Evolutionary conservation across 148 eudicot species (phyloP), one percentile per base, ranked within the genome.

Genomic region (Silene uniflora): DNA sequence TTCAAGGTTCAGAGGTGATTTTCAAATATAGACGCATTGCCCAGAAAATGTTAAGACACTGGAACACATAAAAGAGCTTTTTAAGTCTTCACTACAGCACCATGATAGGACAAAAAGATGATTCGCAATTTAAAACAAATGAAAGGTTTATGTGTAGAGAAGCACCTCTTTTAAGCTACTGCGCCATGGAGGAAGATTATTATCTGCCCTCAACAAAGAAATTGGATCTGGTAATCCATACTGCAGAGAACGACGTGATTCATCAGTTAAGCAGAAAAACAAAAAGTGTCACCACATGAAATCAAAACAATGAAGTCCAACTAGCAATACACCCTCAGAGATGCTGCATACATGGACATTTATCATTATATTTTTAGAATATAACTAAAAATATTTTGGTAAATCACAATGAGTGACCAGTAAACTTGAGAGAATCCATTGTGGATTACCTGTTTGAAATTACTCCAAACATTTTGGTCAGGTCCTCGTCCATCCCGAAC

Each of bases 141-240:
- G 58, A n/a, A 68, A 67, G 59, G 35, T 6, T 32, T 32, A 24
- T n/a, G 74, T 32, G 67, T 29, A 55, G 72, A 73, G 27, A 14
- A 62, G 60, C 81, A 95, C 99, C 97, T 95, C 99, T 84, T 88
- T 89, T 71, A 95, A 82, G 67, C 93, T 96, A 63, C 89, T 71
- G 71, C 98, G 99, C 99, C 99, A 95, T 78, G 99, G 98, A 83
- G 99, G 99, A 79, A 92, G 97, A 82, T 95, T 92, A 83, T 95
- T 95, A 77, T 95, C 99, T 69, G 99, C 97, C 88, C 99, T 84
- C 78, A 95, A 74, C 42, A 95, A 80, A 64, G 89, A 85, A 77
- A 95, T 74, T 9, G 99, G 99, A 72, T 88, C 89, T 44, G 90
- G 97, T 81, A 95, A 82, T 76, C 90, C 96, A 83, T 95, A 95